Conservation (phyloP, 768 basidiomycete genomes). For the Cyclocybe cylindracea region DNA sequence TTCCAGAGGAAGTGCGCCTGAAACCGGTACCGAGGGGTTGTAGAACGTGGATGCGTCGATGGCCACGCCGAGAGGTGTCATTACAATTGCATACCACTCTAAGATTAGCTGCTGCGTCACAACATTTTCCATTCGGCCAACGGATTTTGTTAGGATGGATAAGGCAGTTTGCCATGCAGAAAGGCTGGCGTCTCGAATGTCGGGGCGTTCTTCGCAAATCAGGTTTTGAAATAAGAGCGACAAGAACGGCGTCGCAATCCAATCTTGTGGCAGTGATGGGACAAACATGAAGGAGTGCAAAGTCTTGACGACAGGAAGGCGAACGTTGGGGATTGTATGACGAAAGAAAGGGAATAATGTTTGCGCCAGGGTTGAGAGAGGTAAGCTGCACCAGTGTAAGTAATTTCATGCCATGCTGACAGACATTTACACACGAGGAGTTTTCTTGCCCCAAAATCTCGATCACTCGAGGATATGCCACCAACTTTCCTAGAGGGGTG, state of each 20-base stretch:
- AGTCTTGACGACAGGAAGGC: slow-evolving; percentile 89
- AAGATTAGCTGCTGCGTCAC: slow-evolving; percentile 62
- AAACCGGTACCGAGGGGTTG: slow-evolving; percentile 50
- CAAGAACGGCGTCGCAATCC: slow-evolving; percentile 79
- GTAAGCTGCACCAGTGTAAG: slow-evolving; percentile 49
- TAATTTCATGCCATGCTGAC: neutral
- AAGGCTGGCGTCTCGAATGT: slow-evolving; percentile 76
- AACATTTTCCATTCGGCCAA: slow-evolving; percentile 52
- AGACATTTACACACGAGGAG: slow-evolving; percentile 60
- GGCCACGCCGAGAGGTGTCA: slow-evolving; percentile 86
- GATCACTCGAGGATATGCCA: slow-evolving; percentile 78
- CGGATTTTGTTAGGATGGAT: slow-evolving; percentile 45
- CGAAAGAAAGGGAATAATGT: slow-evolving; percentile 96
- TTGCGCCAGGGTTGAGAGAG: slow-evolving; percentile 80
- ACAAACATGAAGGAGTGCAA: slow-evolving; percentile 85
- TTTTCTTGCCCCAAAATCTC: slow-evolving; percentile 66
- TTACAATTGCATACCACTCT: slow-evolving; percentile 85
- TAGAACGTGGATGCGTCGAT: slow-evolving; percentile 74
- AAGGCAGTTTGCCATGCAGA: slow-evolving; percentile 76
- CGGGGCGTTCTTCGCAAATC: slow-evolving; percentile 84
- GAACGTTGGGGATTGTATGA: slow-evolving; percentile 92
- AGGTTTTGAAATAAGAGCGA: slow-evolving; percentile 93
- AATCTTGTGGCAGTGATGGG: slow-evolving; percentile 69
- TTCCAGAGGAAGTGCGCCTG: slow-evolving; percentile 52
- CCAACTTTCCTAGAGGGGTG: slow-evolving; percentile 68